phyloP scores from a whole-genome alignment of 2,329 filamentous ascomycete species.

The Epichloe gansuensis region DNA sequence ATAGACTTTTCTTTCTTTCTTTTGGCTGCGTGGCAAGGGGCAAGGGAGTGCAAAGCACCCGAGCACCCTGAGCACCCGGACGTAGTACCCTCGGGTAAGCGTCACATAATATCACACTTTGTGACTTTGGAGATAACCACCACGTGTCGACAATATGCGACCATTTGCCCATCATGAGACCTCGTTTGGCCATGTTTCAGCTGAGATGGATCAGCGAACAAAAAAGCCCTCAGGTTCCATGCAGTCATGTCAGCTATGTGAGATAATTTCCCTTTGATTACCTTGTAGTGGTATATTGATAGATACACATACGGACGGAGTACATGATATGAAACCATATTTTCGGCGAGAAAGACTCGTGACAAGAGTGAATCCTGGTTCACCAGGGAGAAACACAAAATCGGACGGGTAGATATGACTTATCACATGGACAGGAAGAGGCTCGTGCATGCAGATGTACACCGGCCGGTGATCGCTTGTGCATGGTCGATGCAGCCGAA shows the following conservation, averaged over 20 bases:
- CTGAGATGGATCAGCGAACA: background rate
- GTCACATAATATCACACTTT: background rate
- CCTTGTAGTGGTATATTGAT: background rate
- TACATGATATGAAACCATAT: background rate
- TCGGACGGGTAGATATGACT: background rate
- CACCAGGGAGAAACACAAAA: background rate
- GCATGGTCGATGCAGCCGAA: slow-evolving; percentile 8
- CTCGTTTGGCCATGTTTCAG: background rate
- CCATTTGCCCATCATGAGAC: background rate
- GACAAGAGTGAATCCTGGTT: background rate
- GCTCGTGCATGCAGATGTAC: slow-evolving; percentile 10
- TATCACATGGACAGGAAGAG: slow-evolving; percentile 5
- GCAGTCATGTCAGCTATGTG: background rate
- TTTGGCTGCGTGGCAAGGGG: background rate
- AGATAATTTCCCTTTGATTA: background rate
- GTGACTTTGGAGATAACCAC: background rate
- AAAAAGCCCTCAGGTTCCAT: background rate
- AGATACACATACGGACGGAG: background rate
- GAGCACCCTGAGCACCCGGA: background rate
- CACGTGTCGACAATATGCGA: background rate
- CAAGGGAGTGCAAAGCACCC: background rate
- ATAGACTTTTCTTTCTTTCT: background rate
- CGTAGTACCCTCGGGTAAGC: background rate
- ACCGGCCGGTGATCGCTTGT: slow-evolving; percentile 15
- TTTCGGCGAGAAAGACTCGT: background rate